A percentile compares a stretch with the other conserved stretches of the same genome.
phyloP scores from a whole-genome alignment of 305 asterid species.

The Nicotiana rustica region DNA sequence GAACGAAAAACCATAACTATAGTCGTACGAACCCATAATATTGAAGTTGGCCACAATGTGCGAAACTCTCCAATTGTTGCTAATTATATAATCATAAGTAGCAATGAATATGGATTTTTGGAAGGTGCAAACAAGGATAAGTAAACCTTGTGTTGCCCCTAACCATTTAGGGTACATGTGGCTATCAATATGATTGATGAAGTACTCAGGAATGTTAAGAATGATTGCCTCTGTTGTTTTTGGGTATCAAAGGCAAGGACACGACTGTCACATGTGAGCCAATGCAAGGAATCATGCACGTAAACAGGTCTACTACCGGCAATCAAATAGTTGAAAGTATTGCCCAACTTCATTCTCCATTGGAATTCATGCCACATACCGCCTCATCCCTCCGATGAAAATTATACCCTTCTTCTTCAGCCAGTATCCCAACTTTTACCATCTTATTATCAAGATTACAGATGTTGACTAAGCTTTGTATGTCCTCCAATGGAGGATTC shows the following conservation, averaged over 20 bases:
- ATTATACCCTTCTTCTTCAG: not conserved
- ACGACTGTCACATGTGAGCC: not conserved
- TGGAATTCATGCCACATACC: not conserved
- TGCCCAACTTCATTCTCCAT: not conserved
- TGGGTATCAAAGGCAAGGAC: not conserved
- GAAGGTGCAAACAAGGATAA: conserved; percentile 10
- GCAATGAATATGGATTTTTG: not conserved
- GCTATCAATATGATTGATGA: not conserved
- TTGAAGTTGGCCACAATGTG: not conserved
- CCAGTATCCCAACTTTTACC: not conserved
- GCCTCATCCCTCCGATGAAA: not conserved
- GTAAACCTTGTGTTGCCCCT: not conserved
- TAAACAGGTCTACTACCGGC: not conserved
- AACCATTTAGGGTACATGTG: not conserved
- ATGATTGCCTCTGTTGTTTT: not conserved
- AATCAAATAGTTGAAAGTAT: too few species aligned
- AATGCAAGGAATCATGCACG: conserved; percentile 5
- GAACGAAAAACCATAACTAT: too few species aligned
- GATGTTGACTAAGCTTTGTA: too few species aligned
- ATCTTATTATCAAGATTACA: not conserved
- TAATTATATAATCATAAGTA: not conserved
- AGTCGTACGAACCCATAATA: not conserved
- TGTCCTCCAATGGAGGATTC: too few species aligned
- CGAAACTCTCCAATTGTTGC: not conserved
- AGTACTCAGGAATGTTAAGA: not conserved